Conservation (phyloP, 805 yeast genomes). For the Schwanniomyces polymorphus region DNA sequence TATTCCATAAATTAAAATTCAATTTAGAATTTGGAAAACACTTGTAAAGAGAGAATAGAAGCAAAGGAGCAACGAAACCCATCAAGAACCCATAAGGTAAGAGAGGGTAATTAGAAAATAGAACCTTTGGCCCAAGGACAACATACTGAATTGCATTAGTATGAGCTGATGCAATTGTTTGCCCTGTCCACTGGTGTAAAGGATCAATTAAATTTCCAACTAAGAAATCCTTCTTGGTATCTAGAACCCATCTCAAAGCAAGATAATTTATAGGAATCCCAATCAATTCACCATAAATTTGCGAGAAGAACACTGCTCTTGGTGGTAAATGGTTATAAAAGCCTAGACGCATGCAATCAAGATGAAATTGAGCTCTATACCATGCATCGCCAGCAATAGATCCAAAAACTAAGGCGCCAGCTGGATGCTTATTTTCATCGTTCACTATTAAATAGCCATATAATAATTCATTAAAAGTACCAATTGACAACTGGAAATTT, state of each 20-base stretch:
- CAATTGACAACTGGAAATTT: conserved; percentile 50
- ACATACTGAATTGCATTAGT: conserved; percentile 49
- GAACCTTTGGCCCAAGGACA: conserved; percentile 39
- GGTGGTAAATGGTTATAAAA: conserved; percentile 54
- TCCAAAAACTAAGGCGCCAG: conserved; percentile 45
- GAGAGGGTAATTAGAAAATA: conserved; percentile 37
- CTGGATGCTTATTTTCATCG: conserved; percentile 35
- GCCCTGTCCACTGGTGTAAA: conserved; percentile 50
- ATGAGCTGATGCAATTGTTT: conserved; percentile 33
- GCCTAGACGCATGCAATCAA: conserved; percentile 40
- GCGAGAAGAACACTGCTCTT: conserved; percentile 45
- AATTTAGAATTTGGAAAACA: conserved; percentile 18
- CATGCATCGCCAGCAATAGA: conserved; percentile 47
- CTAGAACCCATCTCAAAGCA: conserved; percentile 44
- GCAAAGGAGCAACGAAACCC: conserved; percentile 36
- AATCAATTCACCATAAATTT: conserved; percentile 47
- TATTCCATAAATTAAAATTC: conserved; percentile 35
- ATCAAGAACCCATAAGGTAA: conserved; percentile 42
- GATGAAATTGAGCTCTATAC: conserved; percentile 20
- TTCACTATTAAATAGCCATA: conserved; percentile 45
- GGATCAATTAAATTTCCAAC: conserved; percentile 35
- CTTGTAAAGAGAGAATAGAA: conserved; percentile 22
- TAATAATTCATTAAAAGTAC: conserved; percentile 46
- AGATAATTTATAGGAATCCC: conserved; percentile 50
- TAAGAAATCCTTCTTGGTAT: conserved; percentile 30